Evolutionary conservation across 164 flowering plant genomes (phyloP), one percentile per base, ranked within the genome.

Genomic region (Magnolia officinalis): DNA sequence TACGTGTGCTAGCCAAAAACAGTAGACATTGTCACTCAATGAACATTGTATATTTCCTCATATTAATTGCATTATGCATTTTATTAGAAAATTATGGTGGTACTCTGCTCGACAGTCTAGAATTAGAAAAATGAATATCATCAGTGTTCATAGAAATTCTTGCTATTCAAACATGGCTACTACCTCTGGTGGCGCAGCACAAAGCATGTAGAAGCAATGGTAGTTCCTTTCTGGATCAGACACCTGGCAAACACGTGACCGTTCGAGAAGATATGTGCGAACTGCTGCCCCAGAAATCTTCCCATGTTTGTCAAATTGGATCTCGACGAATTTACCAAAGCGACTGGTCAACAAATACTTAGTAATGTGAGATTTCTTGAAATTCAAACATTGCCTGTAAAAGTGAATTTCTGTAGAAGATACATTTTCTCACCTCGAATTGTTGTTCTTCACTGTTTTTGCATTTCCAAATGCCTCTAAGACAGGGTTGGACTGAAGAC

Each of bases 391-490:
- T 49, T 70, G 26, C 77, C 11, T 3, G 24, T 8, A 37, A 50
- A 55, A 76, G 20, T 11, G 55, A 52, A 71, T 50, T 13, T 10
- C 20, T 6, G 29, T 51, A 18, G 66, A 45, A 61, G 72, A 8
- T 10, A 19, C 66, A 21, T 31, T 75, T 75, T 24, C 64, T 81
- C 67, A 92, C 97, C 97, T 92, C 75, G 97, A 92, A 82, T 92
- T 92, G 85, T 92, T 92, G 82, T 92, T 92, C 82, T 87, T 90
- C 50, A 91, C 90, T 37, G 95, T 91, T 84, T 91, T 92, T 29
- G 97, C 94, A 81, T 92, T 91, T 31, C 95, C 97, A 83, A 92
- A 92, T 82, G 97, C 97, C 84, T 92, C 95, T 67, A 92, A 77
- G 31, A 92, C 97, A 71, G 95, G 97, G 73, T 92, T 92, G 76